Evolutionary conservation across 1,139 yeast species (phyloP).

Genomic region (Blastobotrys arbuscula): DNA sequence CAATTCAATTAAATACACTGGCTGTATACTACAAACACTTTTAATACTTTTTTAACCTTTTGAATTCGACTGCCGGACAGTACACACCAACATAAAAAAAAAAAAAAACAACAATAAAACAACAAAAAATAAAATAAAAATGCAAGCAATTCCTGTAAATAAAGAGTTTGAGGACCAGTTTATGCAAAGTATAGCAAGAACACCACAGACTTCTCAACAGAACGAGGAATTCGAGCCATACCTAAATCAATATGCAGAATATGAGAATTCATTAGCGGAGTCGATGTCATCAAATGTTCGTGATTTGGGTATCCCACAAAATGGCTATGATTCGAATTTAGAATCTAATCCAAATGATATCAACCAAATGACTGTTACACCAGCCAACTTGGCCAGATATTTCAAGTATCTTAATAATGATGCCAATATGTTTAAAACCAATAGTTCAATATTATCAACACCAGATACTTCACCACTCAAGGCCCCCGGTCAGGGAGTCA

Average conservation of each 20-base stretch:
- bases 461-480: constrained; percentile 16
- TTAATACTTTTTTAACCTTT: constrained; percentile 8
- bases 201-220: not conserved
- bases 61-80: constrained; percentile 12
- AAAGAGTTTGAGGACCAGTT: constrained; percentile 17
- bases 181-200: constrained; percentile 8
- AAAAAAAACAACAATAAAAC: constrained; percentile 13
- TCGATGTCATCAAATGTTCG: constrained; percentile 24
- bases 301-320: constrained; percentile 27
- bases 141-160: constrained; percentile 15
- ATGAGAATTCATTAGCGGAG: constrained; percentile 29
- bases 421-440: not conserved
- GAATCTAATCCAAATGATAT: constrained; percentile 4
- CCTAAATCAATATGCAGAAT: constrained; percentile 29
- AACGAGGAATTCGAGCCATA: constrained; percentile 33
- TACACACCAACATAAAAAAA: constrained; percentile 9
- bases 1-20: constrained; percentile 11
- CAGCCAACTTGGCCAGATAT: constrained; percentile 28
- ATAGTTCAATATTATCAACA: constrained; percentile 4
- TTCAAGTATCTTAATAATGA: constrained; percentile 21
- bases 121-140: constrained; percentile 12
- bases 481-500: not conserved
- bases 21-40: constrained; percentile 5
- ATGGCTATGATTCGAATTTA: not conserved
- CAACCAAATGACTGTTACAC: constrained; percentile 22